These are phyloP conservation scores for Amesomyces nigricolor DNA, from an alignment of 2,329 filamentous ascomycete species.

Conservation along the genomic window DNA sequence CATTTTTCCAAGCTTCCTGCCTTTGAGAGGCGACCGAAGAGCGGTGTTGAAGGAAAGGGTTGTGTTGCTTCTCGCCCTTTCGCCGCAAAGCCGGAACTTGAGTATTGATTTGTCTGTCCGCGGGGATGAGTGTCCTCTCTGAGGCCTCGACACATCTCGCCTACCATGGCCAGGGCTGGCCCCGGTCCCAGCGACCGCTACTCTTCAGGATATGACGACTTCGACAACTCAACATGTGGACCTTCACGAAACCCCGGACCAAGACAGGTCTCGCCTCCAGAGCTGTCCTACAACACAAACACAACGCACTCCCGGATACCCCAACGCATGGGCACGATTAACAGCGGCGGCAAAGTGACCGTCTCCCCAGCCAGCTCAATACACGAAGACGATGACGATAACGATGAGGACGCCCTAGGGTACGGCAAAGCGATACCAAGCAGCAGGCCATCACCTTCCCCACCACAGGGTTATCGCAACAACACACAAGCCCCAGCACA, in stretches of 20 bases:
- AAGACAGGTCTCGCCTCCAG: conserved; percentile 1
- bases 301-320: neutral
- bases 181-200: conserved; percentile 6
- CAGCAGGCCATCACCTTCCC: conserved; percentile 1
- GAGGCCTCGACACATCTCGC: neutral
- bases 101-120: neutral
- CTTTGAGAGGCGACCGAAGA: no score
- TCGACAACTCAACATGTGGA: neutral
- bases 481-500: neutral
- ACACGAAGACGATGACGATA: conserved; percentile 11
- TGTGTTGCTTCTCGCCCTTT: no score
- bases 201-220: neutral
- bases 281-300: neutral
- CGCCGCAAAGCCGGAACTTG: no score
- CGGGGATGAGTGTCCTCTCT: neutral
- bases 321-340: conserved; percentile 18
- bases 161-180: conserved; percentile 11
- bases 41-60: no score
- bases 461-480: conserved; percentile 4
- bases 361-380: conserved; percentile 25
- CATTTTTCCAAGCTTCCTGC: no score
- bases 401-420: conserved; percentile 1
- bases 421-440: neutral
- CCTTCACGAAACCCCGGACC: neutral
- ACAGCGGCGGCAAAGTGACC: conserved; percentile 14